Evolutionary conservation across 108 stramenopile species (phyloP), one percentile per base, ranked within the genome.

Genomic region (Cyclostephanos invisitatus): DNA sequence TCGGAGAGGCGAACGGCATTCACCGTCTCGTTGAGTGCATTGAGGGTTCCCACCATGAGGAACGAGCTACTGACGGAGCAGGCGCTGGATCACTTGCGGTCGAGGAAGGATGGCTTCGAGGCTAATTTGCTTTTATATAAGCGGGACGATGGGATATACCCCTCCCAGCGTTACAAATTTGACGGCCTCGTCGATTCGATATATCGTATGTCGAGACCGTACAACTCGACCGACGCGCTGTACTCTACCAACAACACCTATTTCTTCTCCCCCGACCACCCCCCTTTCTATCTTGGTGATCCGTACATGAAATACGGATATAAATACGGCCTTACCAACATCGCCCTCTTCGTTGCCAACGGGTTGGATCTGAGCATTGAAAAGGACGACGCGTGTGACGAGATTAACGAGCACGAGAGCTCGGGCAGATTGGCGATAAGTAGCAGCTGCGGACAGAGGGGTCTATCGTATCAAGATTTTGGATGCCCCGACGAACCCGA

Each of bases 311-410:
- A 20, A 47, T 5, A 73, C 17, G 81, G 77, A 2, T 49, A 68
- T 40, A n/a, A 32, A 22, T 70, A 75, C 51, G 82, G 82, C 36
- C 61, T 85, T 11, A 78, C 75, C 5, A 84, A 81, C 57, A 57
- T 84, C 53, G 83, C 83, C 11, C 80, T 76, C 47, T 84, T 84
- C 32, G 42, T 84, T n/a, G 80, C 80, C 7, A 83, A 86, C 51
- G 70, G 76, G 24, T 81, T 86, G 85, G 75, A 86, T 35, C 83
- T 84, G 40, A 83, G 83, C 12, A 86, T 86, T 35, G 58, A 78
- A 67, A 40, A 40, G 40, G 83, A 86, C 44, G 80, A 86, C 46
- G 85, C 80, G 12, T 86, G 85, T 36, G 80, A 81, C 40, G 85
- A 86, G 58, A 54, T 66, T 48, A 47, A 40, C 27, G 69, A 71